phyloP scores from a whole-genome alignment of 169 alveolate genomes.

The Babesia ovata region DNA sequence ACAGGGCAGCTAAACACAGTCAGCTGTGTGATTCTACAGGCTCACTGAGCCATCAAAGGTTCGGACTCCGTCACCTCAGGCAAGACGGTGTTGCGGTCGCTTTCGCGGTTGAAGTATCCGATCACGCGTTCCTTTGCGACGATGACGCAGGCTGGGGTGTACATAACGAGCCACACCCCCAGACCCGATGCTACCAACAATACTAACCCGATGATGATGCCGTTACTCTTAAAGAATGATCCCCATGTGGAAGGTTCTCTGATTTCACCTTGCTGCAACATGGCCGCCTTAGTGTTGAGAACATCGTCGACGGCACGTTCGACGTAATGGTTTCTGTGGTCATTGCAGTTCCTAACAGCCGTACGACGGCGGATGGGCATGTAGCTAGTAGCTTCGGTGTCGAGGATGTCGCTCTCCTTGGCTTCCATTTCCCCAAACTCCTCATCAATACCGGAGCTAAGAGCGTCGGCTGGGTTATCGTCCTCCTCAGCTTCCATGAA shows the following conservation, averaged over 20 bases:
- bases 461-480: background rate
- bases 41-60: conserved; percentile 17
- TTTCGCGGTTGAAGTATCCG: background rate
- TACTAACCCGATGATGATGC: too few species aligned
- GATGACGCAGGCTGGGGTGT: background rate
- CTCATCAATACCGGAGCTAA: background rate
- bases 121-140: background rate
- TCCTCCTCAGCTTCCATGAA: conserved; percentile 10
- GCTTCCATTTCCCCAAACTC: background rate
- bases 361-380: conserved; percentile 10
- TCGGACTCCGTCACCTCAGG: conserved; percentile 17
- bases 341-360: background rate
- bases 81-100: background rate
- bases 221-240: too few species aligned
- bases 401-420: background rate
- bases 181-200: background rate
- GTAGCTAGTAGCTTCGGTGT: conserved; percentile 6
- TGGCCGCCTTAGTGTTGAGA: too few species aligned
- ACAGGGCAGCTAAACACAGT: conserved; percentile 18
- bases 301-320: too few species aligned
- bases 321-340: background rate
- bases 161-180: background rate
- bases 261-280: too few species aligned
- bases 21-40: background rate
- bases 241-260: too few species aligned